Conservation (phyloP, 805 yeast species). For the Candida silvatica region DNA sequence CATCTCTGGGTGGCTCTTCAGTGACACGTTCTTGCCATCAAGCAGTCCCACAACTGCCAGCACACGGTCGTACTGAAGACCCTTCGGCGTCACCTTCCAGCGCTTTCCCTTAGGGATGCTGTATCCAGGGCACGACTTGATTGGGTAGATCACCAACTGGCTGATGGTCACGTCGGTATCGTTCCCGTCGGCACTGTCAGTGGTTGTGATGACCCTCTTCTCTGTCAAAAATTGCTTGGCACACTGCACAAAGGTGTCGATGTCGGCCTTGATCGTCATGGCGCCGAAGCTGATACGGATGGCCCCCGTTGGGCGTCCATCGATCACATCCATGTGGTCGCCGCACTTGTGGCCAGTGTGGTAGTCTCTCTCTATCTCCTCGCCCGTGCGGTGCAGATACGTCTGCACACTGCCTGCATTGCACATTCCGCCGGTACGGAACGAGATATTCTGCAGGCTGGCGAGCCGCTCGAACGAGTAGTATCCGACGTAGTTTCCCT, state of each 20-base stretch:
- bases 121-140: constrained; percentile 33
- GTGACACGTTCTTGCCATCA: constrained; percentile 19
- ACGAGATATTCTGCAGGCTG: constrained; percentile 21
- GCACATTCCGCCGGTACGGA: constrained; percentile 36
- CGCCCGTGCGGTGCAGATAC: constrained; percentile 17
- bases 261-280: constrained; percentile 24
- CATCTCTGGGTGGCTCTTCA: constrained; percentile 29
- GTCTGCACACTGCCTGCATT: constrained; percentile 30
- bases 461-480: constrained; percentile 28
- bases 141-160: constrained; percentile 28
- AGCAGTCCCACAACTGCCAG: constrained; percentile 27
- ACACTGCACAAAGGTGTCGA: constrained; percentile 21
- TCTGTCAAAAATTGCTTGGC: constrained; percentile 18
- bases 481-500: constrained; percentile 27
- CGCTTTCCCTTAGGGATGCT: constrained; percentile 13
- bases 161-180: constrained; percentile 9
- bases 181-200: too few relatives aligned
- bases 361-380: constrained; percentile 22
- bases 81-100: constrained; percentile 24
- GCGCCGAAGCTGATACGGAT: constrained; percentile 35
- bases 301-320: constrained; percentile 32
- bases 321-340: constrained; percentile 29
- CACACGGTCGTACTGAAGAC: constrained; percentile 31
- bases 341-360: constrained; percentile 34
- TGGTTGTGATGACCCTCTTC: neutral